Evolutionary conservation across 192 early-diverging fungal genomes (phyloP), one percentile per base, ranked within the genome.

Genomic region (Physocladia obscura): DNA sequence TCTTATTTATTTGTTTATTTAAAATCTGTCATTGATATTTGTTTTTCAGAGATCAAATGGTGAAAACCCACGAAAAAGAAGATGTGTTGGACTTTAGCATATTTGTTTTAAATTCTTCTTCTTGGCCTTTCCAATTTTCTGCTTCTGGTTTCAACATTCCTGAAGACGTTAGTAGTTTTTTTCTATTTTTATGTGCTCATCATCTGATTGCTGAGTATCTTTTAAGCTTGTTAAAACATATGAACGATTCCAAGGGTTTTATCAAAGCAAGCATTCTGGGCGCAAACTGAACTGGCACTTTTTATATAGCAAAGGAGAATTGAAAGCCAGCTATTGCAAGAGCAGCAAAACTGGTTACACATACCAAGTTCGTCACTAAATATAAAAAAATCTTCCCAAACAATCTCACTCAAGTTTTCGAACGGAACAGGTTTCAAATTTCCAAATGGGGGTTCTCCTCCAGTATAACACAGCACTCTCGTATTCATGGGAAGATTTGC

Each of bases 231-330:
- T 92, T 60, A 90, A 89, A 70, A 88, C 90, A 1, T 92, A 92
- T 48, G 90, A 94, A 38, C 77, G 88, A 30, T 97, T 94, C 84
- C 89, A 89, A 52, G 77, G 82, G 34, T 99, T 91, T 71, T 97
- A 97, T 75, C 86, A 92, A 62, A 83, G 85, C 62, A 93, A 96
- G 82, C 91, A 95, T 71, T 87, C 84, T 34, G 93, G 92, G 1
- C 89, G 94, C 39, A 93, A 94, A 74, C 78, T 99, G 57, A 95
- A 93, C 76, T 98, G 95, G 95, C 81, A 97, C 39, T 95, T 94
- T 82, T 89, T 95, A 73, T 75, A 93, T 30, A 90, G 88, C 26
- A 93, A 92, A 71, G 97, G 90, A 22, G 97, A 99, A 74, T 75
- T 98, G 49, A 93, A 93, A 74, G 89, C 94, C n/a, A 91, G 88